A percentile compares a stretch with the other conserved stretches of the same genome.
phyloP scores from a whole-genome alignment of 345 rosid genomes.

The Euphorbia pulcherrima region DNA sequence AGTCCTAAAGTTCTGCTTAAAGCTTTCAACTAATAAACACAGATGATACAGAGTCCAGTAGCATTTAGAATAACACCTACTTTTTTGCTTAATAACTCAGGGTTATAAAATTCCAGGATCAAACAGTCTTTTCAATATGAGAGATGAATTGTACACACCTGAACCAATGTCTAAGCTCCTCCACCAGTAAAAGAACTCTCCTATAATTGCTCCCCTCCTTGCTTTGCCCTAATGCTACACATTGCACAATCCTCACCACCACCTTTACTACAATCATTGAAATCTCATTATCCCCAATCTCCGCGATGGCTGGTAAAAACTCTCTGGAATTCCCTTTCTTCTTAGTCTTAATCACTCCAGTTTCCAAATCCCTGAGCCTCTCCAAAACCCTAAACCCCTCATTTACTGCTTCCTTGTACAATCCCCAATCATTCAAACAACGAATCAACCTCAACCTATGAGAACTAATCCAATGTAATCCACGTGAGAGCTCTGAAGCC shows the following conservation, averaged over 20 bases:
- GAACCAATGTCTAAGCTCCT: conserved; percentile 67
- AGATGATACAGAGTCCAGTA: background rate
- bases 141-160: conserved; percentile 34
- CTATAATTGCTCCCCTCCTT: conserved; percentile 36
- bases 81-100: too few relatives aligned
- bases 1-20: background rate
- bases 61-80: background rate
- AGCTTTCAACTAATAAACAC: background rate
- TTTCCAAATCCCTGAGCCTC: conserved; percentile 36
- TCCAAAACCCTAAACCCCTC: conserved; percentile 54
- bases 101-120: background rate
- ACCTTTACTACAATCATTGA: conserved; percentile 51
- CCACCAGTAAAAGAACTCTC: conserved; percentile 42
- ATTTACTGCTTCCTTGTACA: conserved; percentile 34
- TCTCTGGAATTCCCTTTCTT: conserved; percentile 2
- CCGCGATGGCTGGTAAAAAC: conserved; percentile 34
- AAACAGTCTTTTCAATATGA: background rate
- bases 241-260: conserved; percentile 45
- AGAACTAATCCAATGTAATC: conserved; percentile 46
- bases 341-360: conserved; percentile 13
- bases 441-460: conserved; percentile 52
- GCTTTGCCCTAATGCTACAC: conserved; percentile 42
- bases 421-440: conserved; percentile 53
- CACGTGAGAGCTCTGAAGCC: conserved; percentile 63
- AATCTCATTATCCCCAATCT: conserved; percentile 43